These are phyloP conservation scores for Flaveria brownii DNA, from an alignment of 129 eudicot genomes.

Conservation along the genomic window DNA sequence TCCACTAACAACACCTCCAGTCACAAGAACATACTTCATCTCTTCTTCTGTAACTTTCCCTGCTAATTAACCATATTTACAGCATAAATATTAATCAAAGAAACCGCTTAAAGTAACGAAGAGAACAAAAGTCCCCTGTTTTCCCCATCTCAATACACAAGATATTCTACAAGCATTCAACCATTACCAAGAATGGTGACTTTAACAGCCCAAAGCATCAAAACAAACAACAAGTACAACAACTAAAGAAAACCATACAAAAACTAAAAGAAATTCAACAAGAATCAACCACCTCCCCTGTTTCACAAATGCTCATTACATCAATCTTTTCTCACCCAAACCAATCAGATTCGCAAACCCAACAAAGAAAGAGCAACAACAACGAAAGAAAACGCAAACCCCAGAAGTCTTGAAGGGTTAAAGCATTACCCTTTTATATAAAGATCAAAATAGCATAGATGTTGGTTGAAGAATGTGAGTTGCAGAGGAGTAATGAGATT, in stretches of 20 bases:
- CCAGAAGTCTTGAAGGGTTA: background rate
- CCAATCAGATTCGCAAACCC: background rate
- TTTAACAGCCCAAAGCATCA: background rate
- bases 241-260: background rate
- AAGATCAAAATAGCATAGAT: background rate
- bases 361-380: background rate
- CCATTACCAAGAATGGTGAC: background rate
- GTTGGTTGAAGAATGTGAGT: conserved; percentile 16
- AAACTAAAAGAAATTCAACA: background rate
- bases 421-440: conserved; percentile 18
- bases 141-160: background rate
- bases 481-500: background rate
- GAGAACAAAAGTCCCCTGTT: conserved; percentile 31
- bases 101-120: background rate
- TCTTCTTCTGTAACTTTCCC: background rate
- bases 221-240: background rate
- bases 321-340: background rate
- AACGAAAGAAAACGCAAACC: background rate
- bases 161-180: background rate
- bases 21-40: conserved; percentile 87
- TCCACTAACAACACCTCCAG: conserved; percentile 91
- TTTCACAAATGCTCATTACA: conserved; percentile 25
- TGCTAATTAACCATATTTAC: conserved; percentile 11
- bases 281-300: conserved; percentile 19
- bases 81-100: background rate